Evolutionary conservation across 345 rosid species (phyloP).

Genomic region (Streptanthus diversifolius): DNA sequence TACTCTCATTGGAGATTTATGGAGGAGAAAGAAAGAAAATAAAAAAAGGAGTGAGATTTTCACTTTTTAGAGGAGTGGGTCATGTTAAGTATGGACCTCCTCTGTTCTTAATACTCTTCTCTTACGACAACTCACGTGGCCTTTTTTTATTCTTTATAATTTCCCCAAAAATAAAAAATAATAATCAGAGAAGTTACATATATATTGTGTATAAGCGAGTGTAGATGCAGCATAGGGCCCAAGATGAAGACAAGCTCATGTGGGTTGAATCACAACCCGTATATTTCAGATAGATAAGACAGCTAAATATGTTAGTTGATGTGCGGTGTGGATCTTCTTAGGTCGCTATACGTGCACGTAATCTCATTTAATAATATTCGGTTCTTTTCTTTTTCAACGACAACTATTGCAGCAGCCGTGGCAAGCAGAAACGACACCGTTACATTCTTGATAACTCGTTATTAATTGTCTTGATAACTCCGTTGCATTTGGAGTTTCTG

Average conservation of each 20-base stretch:
- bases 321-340: constrained; percentile 28
- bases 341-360: constrained; percentile 31
- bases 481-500: constrained; percentile 4
- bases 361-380: neutral
- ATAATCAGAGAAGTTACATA: neutral
- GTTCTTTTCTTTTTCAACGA: constrained; percentile 8
- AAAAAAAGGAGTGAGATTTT: constrained; percentile 14
- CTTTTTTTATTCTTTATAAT: neutral
- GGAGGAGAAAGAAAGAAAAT: neutral
- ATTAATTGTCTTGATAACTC: neutral
- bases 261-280: constrained; percentile 30
- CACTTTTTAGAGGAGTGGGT: constrained; percentile 31
- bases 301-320: constrained; percentile 20
- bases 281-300: constrained; percentile 29
- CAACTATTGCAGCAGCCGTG: constrained; percentile 17
- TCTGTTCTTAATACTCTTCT: constrained; percentile 18
- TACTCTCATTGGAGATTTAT: constrained; percentile 1
- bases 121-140: constrained; percentile 34
- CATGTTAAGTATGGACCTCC: constrained; percentile 29
- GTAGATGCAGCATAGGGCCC: constrained; percentile 27
- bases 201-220: neutral
- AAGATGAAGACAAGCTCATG: constrained; percentile 23
- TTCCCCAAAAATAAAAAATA: too few species aligned
- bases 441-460: neutral
- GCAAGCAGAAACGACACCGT: constrained; percentile 24